Conservation (phyloP, 768 basidiomycete species). For the Hypholoma sublateritium region DNA sequence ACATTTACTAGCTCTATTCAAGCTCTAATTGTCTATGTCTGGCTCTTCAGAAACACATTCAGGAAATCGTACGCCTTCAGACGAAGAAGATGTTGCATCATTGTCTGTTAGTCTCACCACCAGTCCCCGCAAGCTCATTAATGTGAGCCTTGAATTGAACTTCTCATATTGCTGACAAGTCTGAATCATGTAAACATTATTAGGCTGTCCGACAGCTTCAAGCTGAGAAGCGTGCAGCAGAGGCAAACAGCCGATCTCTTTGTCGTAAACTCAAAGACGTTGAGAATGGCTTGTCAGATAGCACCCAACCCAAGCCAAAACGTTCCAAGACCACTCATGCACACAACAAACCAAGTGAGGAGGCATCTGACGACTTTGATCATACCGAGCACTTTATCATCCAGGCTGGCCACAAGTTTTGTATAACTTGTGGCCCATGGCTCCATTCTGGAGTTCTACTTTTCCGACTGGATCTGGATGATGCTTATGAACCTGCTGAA, state of each 20-base stretch:
- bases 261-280: not conserved
- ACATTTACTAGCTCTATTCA: not conserved
- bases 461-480: not conserved
- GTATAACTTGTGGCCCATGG: not conserved
- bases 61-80: not conserved
- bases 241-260: not conserved
- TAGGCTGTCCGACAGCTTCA: not conserved
- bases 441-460: not conserved
- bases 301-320: not conserved
- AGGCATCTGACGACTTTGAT: not conserved
- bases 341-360: too few relatives aligned
- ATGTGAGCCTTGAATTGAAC: not conserved
- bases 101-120: not conserved
- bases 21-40: not conserved
- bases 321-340: not conserved
- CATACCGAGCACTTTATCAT: not conserved
- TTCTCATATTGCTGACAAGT: not conserved
- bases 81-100: not conserved
- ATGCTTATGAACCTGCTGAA: not conserved
- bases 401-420: not conserved
- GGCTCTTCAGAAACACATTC: not conserved
- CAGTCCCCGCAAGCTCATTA: not conserved
- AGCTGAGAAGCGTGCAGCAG: not conserved
- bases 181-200: not conserved
- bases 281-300: not conserved